Base-by-base conservation (phyloP, 495 filamentous ascomycete species). In the Penicillium paxilli region DNA sequence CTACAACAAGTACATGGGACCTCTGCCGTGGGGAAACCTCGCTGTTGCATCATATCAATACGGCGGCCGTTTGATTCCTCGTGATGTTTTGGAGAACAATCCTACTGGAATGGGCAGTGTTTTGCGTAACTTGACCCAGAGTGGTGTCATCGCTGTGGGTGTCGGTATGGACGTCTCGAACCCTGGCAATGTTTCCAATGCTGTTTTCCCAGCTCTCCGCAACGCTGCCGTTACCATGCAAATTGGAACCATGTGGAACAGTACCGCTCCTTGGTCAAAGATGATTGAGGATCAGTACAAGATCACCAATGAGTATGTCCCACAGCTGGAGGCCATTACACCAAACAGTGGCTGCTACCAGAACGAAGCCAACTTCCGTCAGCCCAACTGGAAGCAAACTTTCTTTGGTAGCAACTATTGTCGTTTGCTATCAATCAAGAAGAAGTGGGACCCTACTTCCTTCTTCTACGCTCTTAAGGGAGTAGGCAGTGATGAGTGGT, bases 401-500 rank as follows among this genome's bases (percentile, higher is more conserved):
- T 85, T 85, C 66, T 86, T 79, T 33, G 82, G 83, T 1, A 41
- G 5, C 6, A 80, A 76, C 63, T 83, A 80, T 51, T 32, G 20
- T 4, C 54, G 32, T 1, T 67, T 82, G 46, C 44, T 63, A 1
- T 9, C 50, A 4, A 63, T 81, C 20, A 82, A 83, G 69, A 37
- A 49, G 5, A 70, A 67, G 47, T 73, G 79, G 28, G 85, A 89
- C 68, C 85, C 86, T 1, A 44, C 68, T 2, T 73, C 77, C 28
- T 72, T 87, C 21, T 78, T 87, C 54, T 87, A 84, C 71, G 84
- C 79, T 38, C 70, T 69, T 25, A 80, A 80, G 35, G 85, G 78
- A 35, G 84, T 87, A 1, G 83, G 84, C 16, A 84, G 79, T 61
- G 84, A 88, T 51, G 57, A 22, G 33, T 70, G 67, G 67, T 52